Percentiles rank a stretch among this genome's conserved stretches.
These are phyloP conservation scores for Citropsis articulata DNA, from an alignment of 345 rosid species.

Conservation along the genomic window DNA sequence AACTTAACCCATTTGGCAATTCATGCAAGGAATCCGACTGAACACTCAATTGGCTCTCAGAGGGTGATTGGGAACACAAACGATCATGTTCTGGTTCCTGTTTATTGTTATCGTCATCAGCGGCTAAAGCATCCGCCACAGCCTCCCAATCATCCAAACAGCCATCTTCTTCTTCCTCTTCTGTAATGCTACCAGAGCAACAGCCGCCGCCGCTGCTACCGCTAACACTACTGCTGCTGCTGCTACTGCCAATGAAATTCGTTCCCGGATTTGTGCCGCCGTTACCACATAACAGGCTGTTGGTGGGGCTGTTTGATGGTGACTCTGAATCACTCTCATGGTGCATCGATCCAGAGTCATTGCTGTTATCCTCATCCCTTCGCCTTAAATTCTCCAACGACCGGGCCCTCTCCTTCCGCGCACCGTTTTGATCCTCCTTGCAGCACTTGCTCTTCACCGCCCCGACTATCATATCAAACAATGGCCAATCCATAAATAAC, in stretches of 20 bases:
- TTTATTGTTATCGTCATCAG: slow-evolving; percentile 38
- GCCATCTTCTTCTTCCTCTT: slow-evolving; percentile 70
- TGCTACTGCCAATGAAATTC: slow-evolving; percentile 52
- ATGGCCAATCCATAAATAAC: slow-evolving; percentile 4
- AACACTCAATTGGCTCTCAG: slow-evolving; percentile 21
- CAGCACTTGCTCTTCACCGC: slow-evolving; percentile 50
- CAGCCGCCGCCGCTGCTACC: slow-evolving; percentile 73
- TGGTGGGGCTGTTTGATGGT: slow-evolving; percentile 55
- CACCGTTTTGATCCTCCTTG: slow-evolving; percentile 45
- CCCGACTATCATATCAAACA: slow-evolving; percentile 30
- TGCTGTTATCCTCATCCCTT: slow-evolving; percentile 32
- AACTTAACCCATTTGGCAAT: slow-evolving; percentile 18
- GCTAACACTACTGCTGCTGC: slow-evolving; percentile 60
- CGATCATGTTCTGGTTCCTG: slow-evolving; percentile 17
- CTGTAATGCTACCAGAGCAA: slow-evolving; percentile 81
- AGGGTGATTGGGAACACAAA: slow-evolving; percentile 22
- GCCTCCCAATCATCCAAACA: slow-evolving; percentile 99
- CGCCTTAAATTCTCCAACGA: slow-evolving; percentile 41
- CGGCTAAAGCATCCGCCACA: slow-evolving; percentile 89
- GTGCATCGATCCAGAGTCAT: slow-evolving; percentile 31
- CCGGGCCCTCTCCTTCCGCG: slow-evolving; percentile 29
- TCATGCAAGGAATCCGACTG: slow-evolving; percentile 21
- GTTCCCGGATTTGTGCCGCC: slow-evolving; percentile 44
- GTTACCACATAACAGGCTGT: slow-evolving; percentile 32
- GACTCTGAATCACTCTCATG: slow-evolving; percentile 59